These are phyloP conservation scores for Phytophthora foliorum DNA, from an alignment of 352 stramenopile species.

Conservation along the genomic window DNA sequence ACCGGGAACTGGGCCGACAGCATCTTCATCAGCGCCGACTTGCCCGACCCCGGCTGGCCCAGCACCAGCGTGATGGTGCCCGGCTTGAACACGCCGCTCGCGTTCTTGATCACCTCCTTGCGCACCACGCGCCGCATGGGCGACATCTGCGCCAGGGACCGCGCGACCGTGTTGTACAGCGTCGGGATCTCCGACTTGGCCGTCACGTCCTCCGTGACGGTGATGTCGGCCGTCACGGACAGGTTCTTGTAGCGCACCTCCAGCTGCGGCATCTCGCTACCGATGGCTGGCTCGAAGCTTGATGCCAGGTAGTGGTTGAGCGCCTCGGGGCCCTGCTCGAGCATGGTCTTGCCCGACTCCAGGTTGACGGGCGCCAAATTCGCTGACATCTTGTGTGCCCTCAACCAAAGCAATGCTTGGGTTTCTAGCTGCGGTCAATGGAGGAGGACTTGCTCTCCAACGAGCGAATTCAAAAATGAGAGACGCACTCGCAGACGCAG, in stretches of 20 bases:
- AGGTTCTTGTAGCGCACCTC: conserved; percentile 61
- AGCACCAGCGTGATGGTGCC: conserved; percentile 22
- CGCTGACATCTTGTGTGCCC: conserved; percentile 12
- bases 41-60: no score
- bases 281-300: conserved; percentile 45
- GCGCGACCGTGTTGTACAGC: conserved; percentile 46
- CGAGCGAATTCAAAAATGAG: conserved; percentile 24
- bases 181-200: conserved; percentile 37
- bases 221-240: conserved; percentile 46
- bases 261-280: conserved; percentile 52
- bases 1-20: conserved; percentile 30
- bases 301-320: conserved; percentile 34
- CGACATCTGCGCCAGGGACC: conserved; percentile 16
- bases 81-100: conserved; percentile 31
- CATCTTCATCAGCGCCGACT: conserved; percentile 38
- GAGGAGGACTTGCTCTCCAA: conserved; percentile 15
- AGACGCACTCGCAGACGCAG: not conserved
- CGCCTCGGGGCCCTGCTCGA: conserved; percentile 31
- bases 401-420: conserved; percentile 7
- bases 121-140: conserved; percentile 30
- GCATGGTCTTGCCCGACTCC: conserved; percentile 27
- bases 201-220: conserved; percentile 28
- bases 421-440: conserved; percentile 1
- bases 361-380: conserved; percentile 11
- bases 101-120: conserved; percentile 41